phyloP scores from a whole-genome alignment of 371 early-diverging fungal species.

The Mucor saturninus region DNA sequence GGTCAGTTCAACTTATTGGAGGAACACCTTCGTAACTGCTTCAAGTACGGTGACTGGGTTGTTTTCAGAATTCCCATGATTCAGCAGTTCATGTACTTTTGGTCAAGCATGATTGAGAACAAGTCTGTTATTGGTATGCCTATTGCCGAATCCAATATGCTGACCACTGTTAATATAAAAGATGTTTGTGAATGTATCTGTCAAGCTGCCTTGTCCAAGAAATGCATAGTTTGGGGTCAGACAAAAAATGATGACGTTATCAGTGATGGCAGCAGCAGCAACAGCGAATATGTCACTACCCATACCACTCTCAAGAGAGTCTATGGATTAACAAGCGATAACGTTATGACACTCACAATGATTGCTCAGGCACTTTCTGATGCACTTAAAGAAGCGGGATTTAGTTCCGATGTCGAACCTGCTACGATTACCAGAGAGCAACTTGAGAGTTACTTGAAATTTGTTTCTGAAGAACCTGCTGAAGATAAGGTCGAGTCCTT shows the following conservation, averaged over 20 bases:
- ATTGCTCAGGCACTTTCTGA: slow-evolving; percentile 10
- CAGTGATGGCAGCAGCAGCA: background rate
- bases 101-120: slow-evolving; percentile 29
- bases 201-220: slow-evolving; percentile 13
- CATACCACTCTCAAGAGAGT: slow-evolving; percentile 8
- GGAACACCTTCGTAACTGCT: background rate
- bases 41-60: slow-evolving; percentile 13
- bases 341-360: background rate
- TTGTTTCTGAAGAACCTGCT: background rate
- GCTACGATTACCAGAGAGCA: slow-evolving; percentile 10
- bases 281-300: background rate
- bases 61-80: slow-evolving; percentile 25
- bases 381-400: slow-evolving; percentile 10
- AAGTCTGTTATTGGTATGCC: slow-evolving; percentile 21
- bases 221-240: slow-evolving; percentile 1
- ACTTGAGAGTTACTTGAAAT: slow-evolving; percentile 7
- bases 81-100: slow-evolving; percentile 33
- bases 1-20: slow-evolving; percentile 9
- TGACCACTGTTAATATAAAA: slow-evolving; percentile 24
- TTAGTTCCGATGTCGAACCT: slow-evolving; percentile 4
- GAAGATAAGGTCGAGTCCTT: background rate
- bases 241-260: background rate
- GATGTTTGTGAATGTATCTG: slow-evolving; percentile 24
- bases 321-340: slow-evolving; percentile 8
- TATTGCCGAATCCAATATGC: slow-evolving; percentile 4